Evolutionary conservation across 2,329 filamentous ascomycete genomes (phyloP), one percentile per base, ranked within the genome.

Genomic region (Neocucurbitaria cava): DNA sequence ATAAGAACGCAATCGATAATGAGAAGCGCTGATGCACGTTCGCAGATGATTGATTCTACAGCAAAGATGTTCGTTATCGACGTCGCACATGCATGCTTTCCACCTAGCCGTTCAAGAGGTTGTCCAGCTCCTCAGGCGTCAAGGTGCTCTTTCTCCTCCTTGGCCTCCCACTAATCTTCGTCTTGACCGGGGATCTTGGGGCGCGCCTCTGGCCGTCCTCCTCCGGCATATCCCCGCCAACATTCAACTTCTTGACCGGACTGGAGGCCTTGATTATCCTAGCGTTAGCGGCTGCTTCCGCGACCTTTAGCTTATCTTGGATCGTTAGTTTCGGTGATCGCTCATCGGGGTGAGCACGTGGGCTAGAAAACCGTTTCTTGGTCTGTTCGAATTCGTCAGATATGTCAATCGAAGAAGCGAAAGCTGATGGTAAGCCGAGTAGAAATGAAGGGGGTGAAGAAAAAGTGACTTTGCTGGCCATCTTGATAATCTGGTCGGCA

Each of bases 101-200:
- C 21, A 28, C 58, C 55, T 66, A 71, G 47, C 70, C 64, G 7
- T 71, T 66, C 44, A 77, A 54, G 36, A 77, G 61, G 28, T 66
- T 71, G 76, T 90, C 84, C 68, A 93, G 76, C 75, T 94, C 90
- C 81, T 88, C 89, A 3, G 89, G 87, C 65, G 85, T 92, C 28
- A 94, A 77, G 18, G 90, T 93, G 67, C 89, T 92, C 71, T 90
- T 83, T 69, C 90, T 82, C 69, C 89, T 80, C 55, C 83, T 88
- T 2, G 85, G 78, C 78, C 88, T 73, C 71, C 86, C 66, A 73
- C 80, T 70, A 77, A 83, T 72, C 75, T 79, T 66, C 79, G 85
- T 79, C 65, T 73, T 76, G 30, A 70, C 68, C 31, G 75, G 64
- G 48, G 64, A 74, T 45, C 64, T 66, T 49, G 61, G 61, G 17